Conservation (phyloP, 2,329 filamentous ascomycete species). For the Apiospora marii region DNA sequence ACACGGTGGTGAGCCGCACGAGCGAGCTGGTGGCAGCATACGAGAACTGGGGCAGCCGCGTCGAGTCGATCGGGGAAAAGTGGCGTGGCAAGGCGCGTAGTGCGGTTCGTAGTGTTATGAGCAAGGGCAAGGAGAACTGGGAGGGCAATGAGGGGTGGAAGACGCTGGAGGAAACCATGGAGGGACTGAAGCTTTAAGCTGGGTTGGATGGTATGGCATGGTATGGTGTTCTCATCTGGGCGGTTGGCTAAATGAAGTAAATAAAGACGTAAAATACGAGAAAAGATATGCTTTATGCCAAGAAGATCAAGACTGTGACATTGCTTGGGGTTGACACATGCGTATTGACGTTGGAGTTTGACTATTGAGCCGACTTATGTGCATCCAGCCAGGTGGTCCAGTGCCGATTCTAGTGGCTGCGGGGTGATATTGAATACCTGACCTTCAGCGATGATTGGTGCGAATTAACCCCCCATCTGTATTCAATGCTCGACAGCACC, state of each 20-base stretch:
- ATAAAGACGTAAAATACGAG: not conserved
- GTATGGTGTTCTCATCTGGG: not conserved
- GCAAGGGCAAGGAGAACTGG: slow-evolving; percentile 82
- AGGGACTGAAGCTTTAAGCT: slow-evolving; percentile 53
- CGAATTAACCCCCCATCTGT: not conserved
- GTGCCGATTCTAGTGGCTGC: not conserved
- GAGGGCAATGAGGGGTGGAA: slow-evolving; percentile 77
- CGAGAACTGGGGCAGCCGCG: slow-evolving; percentile 75
- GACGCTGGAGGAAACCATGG: slow-evolving; percentile 63
- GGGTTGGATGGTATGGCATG: not conserved
- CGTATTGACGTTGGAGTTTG: not conserved
- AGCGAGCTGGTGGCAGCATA: slow-evolving; percentile 83
- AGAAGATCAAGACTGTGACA: not conserved
- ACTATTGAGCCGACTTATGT: not conserved
- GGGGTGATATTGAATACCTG: not conserved
- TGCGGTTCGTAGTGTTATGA: slow-evolving; percentile 83
- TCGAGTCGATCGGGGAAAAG: slow-evolving; percentile 74
- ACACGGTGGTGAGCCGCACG: slow-evolving; percentile 77
- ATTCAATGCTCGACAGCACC: no score
- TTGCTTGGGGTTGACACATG: not conserved
- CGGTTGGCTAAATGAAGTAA: not conserved
- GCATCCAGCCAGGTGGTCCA: not conserved
- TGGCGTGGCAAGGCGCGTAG: slow-evolving; percentile 92
- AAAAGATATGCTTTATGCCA: not conserved
- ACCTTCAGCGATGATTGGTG: not conserved